These are phyloP conservation scores for Pythium dissotocum DNA, from an alignment of 352 stramenopile genomes.

Conservation along the genomic window DNA sequence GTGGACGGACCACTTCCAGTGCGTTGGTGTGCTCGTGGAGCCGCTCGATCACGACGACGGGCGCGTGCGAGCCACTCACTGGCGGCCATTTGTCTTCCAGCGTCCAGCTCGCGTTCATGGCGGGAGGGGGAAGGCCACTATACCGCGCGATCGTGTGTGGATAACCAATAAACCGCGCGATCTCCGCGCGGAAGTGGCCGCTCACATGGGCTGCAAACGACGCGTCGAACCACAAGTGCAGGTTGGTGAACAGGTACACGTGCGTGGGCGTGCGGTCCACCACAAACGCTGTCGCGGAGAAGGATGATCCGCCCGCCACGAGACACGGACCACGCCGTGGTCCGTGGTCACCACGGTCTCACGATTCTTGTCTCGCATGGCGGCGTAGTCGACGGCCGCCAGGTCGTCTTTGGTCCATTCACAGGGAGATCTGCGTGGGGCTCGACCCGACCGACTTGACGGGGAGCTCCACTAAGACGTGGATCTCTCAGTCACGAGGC, in stretches of 20 bases:
- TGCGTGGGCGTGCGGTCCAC: not conserved
- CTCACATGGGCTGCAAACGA: not conserved
- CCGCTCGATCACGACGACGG: not conserved
- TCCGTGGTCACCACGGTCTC: too few species aligned
- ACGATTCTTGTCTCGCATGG: not conserved
- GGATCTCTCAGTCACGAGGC: not conserved
- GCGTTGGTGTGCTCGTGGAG: not conserved
- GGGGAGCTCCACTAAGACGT: not conserved
- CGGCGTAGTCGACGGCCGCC: not conserved
- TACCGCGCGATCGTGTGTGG: too few species aligned
- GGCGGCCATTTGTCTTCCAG: too few species aligned
- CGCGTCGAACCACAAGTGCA: not conserved
- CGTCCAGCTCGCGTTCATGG: too few species aligned
- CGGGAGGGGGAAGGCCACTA: too few species aligned
- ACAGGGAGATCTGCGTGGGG: not conserved
- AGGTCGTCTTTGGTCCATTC: not conserved
- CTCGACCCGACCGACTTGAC: too few species aligned
- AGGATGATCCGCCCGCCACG: not conserved
- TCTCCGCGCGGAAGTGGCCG: not conserved
- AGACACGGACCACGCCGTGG: not conserved
- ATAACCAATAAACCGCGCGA: too few species aligned
- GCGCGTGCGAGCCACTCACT: too few species aligned
- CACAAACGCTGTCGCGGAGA: not conserved
- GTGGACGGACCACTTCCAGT: not conserved
- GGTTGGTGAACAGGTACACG: not conserved